Conservation (phyloP, 2,329 filamentous ascomycete species). For the Trichoderma arundinaceum region DNA sequence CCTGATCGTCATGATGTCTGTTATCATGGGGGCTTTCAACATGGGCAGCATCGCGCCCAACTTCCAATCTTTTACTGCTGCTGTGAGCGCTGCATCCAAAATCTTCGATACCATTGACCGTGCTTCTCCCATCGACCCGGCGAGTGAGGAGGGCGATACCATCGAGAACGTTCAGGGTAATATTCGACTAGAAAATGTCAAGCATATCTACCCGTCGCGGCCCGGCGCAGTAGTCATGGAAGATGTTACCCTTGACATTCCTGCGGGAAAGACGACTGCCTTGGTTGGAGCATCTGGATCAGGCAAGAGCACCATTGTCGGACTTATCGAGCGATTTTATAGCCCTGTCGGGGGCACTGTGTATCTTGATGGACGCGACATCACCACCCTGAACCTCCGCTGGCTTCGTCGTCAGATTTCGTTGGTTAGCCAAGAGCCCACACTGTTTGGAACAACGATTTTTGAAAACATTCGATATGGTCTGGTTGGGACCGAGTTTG, state of each 20-base stretch:
- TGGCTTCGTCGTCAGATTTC: slow-evolving; percentile 94
- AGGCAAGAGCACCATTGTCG: slow-evolving; percentile 93
- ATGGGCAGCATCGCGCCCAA: slow-evolving; percentile 88
- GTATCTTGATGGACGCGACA: slow-evolving; percentile 80
- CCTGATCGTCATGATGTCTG: slow-evolving; percentile 84
- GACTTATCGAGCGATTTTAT: slow-evolving; percentile 93
- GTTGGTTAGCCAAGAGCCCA: slow-evolving; percentile 90
- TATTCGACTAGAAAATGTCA: slow-evolving; percentile 81
- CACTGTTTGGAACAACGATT: slow-evolving; percentile 88
- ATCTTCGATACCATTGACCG: slow-evolving; percentile 96
- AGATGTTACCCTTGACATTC: slow-evolving; percentile 77
- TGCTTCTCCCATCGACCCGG: slow-evolving; percentile 80
- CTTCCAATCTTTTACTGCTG: slow-evolving; percentile 82
- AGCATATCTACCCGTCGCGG: slow-evolving; percentile 92
- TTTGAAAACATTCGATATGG: slow-evolving; percentile 90
- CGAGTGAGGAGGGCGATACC: slow-evolving; percentile 70
- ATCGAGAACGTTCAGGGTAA: slow-evolving; percentile 75
- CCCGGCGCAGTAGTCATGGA: slow-evolving; percentile 90
- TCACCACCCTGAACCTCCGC: slow-evolving; percentile 79
- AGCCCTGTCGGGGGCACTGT: slow-evolving; percentile 82
- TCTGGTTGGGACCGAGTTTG: slow-evolving; percentile 80
- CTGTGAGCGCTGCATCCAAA: slow-evolving; percentile 83
- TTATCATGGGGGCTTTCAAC: slow-evolving; percentile 92
- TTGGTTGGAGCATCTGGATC: slow-evolving; percentile 93
- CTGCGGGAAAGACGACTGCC: slow-evolving; percentile 89